Evolutionary conservation across 2,329 filamentous ascomycete species (phyloP), one percentile per base, ranked within the genome.

Genomic region (Gaeumannomyces sp.): DNA sequence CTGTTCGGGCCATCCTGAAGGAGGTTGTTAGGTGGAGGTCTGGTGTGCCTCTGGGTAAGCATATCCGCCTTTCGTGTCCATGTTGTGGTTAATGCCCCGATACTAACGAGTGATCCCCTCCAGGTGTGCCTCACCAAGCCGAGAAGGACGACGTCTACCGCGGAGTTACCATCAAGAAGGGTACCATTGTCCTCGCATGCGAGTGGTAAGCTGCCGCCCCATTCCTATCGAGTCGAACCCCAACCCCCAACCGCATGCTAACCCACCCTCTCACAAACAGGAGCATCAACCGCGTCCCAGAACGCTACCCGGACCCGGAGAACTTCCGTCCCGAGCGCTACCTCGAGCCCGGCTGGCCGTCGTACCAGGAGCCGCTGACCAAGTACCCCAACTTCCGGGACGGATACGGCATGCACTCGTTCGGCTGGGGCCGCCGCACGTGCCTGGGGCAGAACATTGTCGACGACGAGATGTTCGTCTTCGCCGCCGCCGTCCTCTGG

Each of bases 361-460:
- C 86, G 0, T 89, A 83, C 75, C 83, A 88, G 70, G 85, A 85
- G 70, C 87, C 87, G 0, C 79, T 89, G n/a, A 81, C 81, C 2
- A 80, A 81, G 65, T 88, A 84, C 70, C 87, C 87, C 22, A 86
- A 83, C 73, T 82, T 89, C 71, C 84, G 86, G 68, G 80, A 83
- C 71, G 80, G 81, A 53, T 74, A 77, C 2, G 81, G 81, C 53
- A 85, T 88, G 82, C 83, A 86, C 67, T 86, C 83, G 0, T 89
- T 89, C 70, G 86, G 86, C 33, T 89, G 81, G 78, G 87, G 86
- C 45, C 84, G 86, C 59, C 81, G 87, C 67, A 81, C 82, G 19
- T 89, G 86, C 69, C 79, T 88, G 5, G 86, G 86, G 6, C 83
- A 86, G 75, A 82, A 83, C 64, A 81, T 89, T 60, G 87, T 84